phyloP scores from a whole-genome alignment of 2,329 filamentous ascomycete species.

The Aspergillus sp. region DNA sequence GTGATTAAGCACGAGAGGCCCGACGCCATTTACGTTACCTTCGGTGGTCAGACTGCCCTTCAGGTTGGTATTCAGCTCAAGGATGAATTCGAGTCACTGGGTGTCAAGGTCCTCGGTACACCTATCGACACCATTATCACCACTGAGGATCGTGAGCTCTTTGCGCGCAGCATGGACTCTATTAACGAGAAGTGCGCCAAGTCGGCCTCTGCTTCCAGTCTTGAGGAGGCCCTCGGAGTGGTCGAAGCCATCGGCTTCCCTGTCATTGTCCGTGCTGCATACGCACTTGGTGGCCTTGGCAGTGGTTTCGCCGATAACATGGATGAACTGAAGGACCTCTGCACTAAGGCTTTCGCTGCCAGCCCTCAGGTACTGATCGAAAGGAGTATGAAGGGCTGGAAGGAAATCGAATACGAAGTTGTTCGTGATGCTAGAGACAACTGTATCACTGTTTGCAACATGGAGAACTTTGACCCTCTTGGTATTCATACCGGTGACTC shows the following conservation, averaged over 20 bases:
- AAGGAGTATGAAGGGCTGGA: conserved; percentile 99
- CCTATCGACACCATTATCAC: conserved; percentile 98
- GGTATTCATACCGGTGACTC: conserved; percentile 98
- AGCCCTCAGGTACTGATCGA: conserved; percentile 96
- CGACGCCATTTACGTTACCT: conserved; percentile 96
- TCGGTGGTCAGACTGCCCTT: conserved; percentile 96
- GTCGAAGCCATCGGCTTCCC: conserved; percentile 93
- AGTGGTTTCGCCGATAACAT: conserved; percentile 94
- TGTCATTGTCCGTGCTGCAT: conserved; percentile 94
- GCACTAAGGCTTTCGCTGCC: conserved; percentile 90
- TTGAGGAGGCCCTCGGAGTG: conserved; percentile 84
- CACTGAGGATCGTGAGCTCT: conserved; percentile 95
- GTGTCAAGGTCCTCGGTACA: conserved; percentile 91
- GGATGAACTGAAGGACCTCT: conserved; percentile 77
- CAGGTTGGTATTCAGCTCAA: conserved; percentile 96
- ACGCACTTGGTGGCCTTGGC: conserved; percentile 90
- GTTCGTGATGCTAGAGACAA: conserved; percentile 94
- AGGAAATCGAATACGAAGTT: conserved; percentile 98
- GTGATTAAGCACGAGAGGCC: conserved; percentile 93
- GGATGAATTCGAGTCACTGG: conserved; percentile 90
- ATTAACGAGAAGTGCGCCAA: conserved; percentile 98
- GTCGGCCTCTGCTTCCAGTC: conserved; percentile 84
- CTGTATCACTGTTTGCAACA: conserved; percentile 99
- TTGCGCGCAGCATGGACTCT: conserved; percentile 96
- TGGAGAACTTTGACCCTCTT: conserved; percentile 99